Evolutionary conservation across 495 filamentous ascomycete species (phyloP).

Genomic region (Beverwykella pulmonaria): DNA sequence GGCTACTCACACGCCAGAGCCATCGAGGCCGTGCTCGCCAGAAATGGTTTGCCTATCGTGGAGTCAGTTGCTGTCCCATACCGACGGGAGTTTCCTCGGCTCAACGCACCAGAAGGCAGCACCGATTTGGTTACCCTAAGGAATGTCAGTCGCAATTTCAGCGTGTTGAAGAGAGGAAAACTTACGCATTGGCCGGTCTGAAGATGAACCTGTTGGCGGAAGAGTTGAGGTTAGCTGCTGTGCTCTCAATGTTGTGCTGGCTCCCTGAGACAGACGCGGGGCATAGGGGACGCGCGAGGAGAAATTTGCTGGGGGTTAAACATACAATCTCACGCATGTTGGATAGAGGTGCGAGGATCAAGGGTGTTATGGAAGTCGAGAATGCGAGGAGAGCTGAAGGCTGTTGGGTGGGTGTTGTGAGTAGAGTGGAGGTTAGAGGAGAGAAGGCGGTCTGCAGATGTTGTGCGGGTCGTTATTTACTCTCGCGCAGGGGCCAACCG

Average conservation of each 20-base stretch:
- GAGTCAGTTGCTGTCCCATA: conserved; percentile 26
- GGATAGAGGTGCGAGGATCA: conserved; percentile 16
- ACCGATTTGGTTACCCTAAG: conserved; percentile 99
- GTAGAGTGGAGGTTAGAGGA: conserved; percentile 17
- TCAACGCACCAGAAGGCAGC: conserved; percentile 91
- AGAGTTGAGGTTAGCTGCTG: conserved; percentile 45
- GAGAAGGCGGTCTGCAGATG: conserved; percentile 19
- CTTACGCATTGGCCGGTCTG: conserved; percentile 99
- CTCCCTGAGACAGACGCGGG: conserved; percentile 42
- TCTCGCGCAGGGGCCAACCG: conserved; percentile 8
- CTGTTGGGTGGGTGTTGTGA: conserved; percentile 15
- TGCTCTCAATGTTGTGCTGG: conserved; percentile 42
- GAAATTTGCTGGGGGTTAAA: conserved; percentile 29
- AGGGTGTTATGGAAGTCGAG: conserved; percentile 27
- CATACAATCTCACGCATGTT: conserved; percentile 52
- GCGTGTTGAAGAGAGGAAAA: conserved; percentile 20
- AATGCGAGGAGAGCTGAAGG: conserved; percentile 28
- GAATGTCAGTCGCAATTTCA: conserved; percentile 44
- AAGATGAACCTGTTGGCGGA: conserved; percentile 77
- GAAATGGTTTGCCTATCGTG: conserved; percentile 85
- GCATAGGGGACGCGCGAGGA: conserved; percentile 46
- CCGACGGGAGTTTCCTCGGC: conserved; percentile 30
- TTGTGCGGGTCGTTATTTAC: conserved; percentile 28
- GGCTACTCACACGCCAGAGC: conserved; percentile 78
- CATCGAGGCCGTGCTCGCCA: conserved; percentile 98